A percentile compares a stretch with the other conserved stretches of the same genome.
Evolutionary conservation across 306 rosid species (phyloP).

Genomic region (Betula pendula): DNA sequence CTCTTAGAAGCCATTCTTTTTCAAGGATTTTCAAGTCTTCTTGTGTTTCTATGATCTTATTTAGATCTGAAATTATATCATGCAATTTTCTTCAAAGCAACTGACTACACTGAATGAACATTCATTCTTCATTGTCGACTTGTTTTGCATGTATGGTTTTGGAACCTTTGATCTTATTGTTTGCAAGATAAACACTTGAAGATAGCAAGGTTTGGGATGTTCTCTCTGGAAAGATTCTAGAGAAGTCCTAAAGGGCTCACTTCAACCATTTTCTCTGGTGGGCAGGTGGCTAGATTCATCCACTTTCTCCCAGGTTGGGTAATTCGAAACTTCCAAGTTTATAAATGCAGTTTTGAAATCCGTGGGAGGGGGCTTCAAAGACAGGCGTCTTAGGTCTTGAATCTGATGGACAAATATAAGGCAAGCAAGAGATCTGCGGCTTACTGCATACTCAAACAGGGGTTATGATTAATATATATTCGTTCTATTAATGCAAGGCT

Average conservation of each 20-base stretch:
- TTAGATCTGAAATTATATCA: not conserved
- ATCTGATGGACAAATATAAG: too few species aligned
- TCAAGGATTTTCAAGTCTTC: not conserved
- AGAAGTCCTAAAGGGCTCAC: not conserved
- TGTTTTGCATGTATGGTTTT: not conserved
- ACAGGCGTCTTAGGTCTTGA: too few species aligned
- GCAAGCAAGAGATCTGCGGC: too few species aligned
- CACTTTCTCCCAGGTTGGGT: too few species aligned
- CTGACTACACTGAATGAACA: not conserved
- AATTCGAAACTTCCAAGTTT: too few species aligned
- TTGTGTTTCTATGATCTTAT: not conserved
- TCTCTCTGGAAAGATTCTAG: not conserved
- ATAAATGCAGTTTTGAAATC: too few species aligned
- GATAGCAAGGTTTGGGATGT: not conserved
- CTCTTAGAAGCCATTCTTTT: too few species aligned
- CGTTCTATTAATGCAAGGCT: not conserved
- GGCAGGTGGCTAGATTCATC: too few species aligned
- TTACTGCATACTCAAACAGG: too few species aligned
- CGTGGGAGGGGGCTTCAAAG: too few species aligned
- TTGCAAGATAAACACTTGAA: not conserved
- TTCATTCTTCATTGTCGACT: not conserved
- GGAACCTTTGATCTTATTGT: not conserved
- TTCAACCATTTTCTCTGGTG: too few species aligned
- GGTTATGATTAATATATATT: not conserved
- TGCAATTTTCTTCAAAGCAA: not conserved